Percentiles rank a stretch among this genome's conserved stretches.
Evolutionary conservation across 345 rosid genomes (phyloP).

Genomic region (Kernera saxatilis): DNA sequence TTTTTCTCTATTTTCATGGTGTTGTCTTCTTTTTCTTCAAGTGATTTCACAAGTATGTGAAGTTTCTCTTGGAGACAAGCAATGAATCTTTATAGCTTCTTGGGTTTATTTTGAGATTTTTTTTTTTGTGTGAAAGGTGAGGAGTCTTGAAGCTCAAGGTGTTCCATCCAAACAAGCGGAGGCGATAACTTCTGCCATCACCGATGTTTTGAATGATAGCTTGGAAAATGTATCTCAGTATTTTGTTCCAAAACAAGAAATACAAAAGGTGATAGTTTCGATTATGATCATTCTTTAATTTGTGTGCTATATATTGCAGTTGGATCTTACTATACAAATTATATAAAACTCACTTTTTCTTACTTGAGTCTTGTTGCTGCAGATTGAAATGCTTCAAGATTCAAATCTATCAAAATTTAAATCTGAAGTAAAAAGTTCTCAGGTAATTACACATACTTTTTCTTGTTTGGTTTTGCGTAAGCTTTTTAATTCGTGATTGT

Average conservation of each 20-base stretch:
- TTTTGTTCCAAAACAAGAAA: slow-evolving; percentile 72
- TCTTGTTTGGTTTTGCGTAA: no score
- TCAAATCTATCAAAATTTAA: slow-evolving; percentile 78
- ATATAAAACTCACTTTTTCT: neutral
- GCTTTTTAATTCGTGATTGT: no score
- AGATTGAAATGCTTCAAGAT: slow-evolving; percentile 77
- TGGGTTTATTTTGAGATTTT: neutral
- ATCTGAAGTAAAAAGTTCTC: slow-evolving; percentile 80
- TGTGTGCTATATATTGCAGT: neutral
- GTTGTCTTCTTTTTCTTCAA: no score
- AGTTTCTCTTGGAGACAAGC: neutral
- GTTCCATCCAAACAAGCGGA: slow-evolving; percentile 93
- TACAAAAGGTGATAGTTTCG: slow-evolving; percentile 62
- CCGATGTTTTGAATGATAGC: slow-evolving; percentile 82
- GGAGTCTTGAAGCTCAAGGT: slow-evolving; percentile 80
- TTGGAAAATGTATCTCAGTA: slow-evolving; percentile 84
- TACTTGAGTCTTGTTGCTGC: slow-evolving; percentile 17
- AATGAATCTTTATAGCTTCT: neutral
- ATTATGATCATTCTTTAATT: neutral
- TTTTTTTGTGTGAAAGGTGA: slow-evolving; percentile 46
- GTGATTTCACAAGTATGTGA: neutral
- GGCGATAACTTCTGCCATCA: slow-evolving; percentile 82
- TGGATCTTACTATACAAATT: neutral
- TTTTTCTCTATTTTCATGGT: no score
- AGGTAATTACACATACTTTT: slow-evolving; percentile 45